These are phyloP conservation scores for Rhizoclosmatium sp. DNA, from an alignment of 192 early-diverging fungal species.

Conservation along the genomic window DNA sequence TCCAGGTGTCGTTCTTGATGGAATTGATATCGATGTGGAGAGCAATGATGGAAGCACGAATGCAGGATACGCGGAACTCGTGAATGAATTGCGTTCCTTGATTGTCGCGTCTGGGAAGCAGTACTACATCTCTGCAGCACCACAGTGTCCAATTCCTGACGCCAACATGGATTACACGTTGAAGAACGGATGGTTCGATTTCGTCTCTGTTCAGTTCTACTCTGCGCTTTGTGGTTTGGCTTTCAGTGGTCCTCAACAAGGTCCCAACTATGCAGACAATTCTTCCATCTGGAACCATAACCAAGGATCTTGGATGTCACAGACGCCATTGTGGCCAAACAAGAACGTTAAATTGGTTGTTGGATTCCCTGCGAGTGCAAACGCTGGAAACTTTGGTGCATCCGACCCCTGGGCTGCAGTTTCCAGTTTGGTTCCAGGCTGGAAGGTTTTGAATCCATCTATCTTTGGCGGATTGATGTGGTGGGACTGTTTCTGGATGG, in stretches of 20 bases:
- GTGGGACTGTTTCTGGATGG: slow-evolving; percentile 23
- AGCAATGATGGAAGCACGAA: slow-evolving; percentile 43
- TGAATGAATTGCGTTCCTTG: slow-evolving; percentile 52
- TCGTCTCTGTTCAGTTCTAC: slow-evolving; percentile 74
- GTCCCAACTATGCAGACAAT: slow-evolving; percentile 10
- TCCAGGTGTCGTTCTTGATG: slow-evolving; percentile 66
- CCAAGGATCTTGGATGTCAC: neutral
- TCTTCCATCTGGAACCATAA: slow-evolving; percentile 10
- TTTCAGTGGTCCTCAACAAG: slow-evolving; percentile 1
- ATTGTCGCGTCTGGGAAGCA: slow-evolving; percentile 55
- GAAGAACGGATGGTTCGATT: slow-evolving; percentile 67
- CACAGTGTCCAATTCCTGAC: slow-evolving; percentile 71
- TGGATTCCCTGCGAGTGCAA: neutral
- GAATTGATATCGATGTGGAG: slow-evolving; percentile 70
- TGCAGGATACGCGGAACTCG: slow-evolving; percentile 58
- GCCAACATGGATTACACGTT: slow-evolving; percentile 63
- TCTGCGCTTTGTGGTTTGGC: slow-evolving; percentile 4
- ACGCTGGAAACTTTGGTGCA: slow-evolving; percentile 14
- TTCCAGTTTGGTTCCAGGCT: neutral
- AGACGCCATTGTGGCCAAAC: slow-evolving; percentile 20
- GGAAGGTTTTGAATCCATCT: neutral
- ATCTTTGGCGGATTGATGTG: slow-evolving; percentile 28
- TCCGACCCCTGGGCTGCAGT: neutral
- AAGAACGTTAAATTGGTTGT: slow-evolving; percentile 19
- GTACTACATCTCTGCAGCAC: slow-evolving; percentile 66